A percentile compares a stretch with the other conserved stretches of the same genome.
Evolutionary conservation across 1,139 yeast genomes (phyloP).

Genomic region (Yamadazyma oceani): DNA sequence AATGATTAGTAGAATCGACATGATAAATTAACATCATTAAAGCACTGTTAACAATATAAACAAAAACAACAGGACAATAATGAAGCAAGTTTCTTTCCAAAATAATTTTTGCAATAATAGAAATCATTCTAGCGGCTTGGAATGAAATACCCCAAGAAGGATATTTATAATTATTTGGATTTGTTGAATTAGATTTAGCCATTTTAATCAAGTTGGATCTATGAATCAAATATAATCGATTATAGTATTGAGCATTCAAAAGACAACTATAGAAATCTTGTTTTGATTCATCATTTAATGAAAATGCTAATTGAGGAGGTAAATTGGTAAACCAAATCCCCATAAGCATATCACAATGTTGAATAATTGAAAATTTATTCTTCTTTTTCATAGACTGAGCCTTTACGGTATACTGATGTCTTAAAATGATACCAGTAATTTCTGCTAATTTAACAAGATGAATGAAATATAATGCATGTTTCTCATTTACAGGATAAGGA

Average conservation of each 20-base stretch:
- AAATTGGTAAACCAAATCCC: slow-evolving; percentile 75
- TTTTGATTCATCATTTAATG: slow-evolving; percentile 54
- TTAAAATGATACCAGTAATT: slow-evolving; percentile 68
- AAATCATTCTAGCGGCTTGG: slow-evolving; percentile 82
- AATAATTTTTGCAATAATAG: slow-evolving; percentile 62
- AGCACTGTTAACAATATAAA: slow-evolving; percentile 66
- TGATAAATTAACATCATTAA: slow-evolving; percentile 74
- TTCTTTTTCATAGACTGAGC: slow-evolving; percentile 55
- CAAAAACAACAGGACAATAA: slow-evolving; percentile 56
- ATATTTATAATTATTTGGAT: slow-evolving; percentile 54
- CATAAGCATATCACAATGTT: slow-evolving; percentile 78
- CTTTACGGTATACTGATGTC: slow-evolving; percentile 71
- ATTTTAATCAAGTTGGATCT: slow-evolving; percentile 63
- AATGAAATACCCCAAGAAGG: slow-evolving; percentile 86
- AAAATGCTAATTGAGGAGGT: slow-evolving; percentile 65
- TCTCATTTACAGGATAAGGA: slow-evolving; percentile 48
- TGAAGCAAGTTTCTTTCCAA: slow-evolving; percentile 51
- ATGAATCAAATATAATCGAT: slow-evolving; percentile 69
- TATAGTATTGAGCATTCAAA: slow-evolving; percentile 71
- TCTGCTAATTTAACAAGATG: slow-evolving; percentile 70
- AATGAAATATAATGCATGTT: slow-evolving; percentile 57
- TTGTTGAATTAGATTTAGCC: slow-evolving; percentile 44
- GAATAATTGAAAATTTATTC: slow-evolving; percentile 55
- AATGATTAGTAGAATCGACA: slow-evolving; percentile 57
- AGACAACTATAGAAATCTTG: slow-evolving; percentile 60